Evolutionary conservation across 1,284 basidiomycete species (phyloP), one percentile per base, ranked within the genome.

Genomic region (Heliocybe sulcata): DNA sequence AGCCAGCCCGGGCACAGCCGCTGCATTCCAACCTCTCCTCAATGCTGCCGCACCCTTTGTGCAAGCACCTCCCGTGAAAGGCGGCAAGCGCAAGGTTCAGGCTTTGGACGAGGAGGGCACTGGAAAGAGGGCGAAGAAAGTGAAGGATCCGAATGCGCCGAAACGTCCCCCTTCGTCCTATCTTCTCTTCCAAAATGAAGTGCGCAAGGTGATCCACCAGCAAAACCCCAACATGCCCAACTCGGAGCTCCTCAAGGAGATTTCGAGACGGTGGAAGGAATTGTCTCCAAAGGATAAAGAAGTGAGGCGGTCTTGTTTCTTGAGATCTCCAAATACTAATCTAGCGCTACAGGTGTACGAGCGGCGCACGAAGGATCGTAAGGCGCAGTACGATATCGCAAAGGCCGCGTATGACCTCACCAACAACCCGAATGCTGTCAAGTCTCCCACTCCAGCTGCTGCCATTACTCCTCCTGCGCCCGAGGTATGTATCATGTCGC

Each of bases 141-240:
- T 72, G 55, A 93, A 86, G 69, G 95, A 99, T 68, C 94, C 94
- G 33, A 89, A 94, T 68, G 93, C 93, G 56, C 96, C 96, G 45
- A 98, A 97, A 72, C 86, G 94, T 16, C 94, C 96, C 25, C 82
- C 94, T 20, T 93, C 92, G 19, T 94, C 94, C 19, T 99, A 98
- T 76, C 85, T 99, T 67, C 77, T 97, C 63, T 99, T 90, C 80
- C 96, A 98, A 72, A 98, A 98, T 69, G 88, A 92, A 45, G 80
- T 94, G 57, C 87, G 94, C 64, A 82, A 85, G 59, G 73, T 81
- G 59, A 76, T 92, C 63, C 85, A 86, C 73, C 74, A 74, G 50
- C 72, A 78, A 61, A 74, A 90, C 67, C 88, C 90, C 2, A 71
- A 73, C 10, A 71, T 92, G 57, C 70, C 80, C 45, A 87, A 95